Evolutionary conservation across 2,329 filamentous ascomycete species (phyloP).

Genomic region (Paecilomyces fulvus): DNA sequence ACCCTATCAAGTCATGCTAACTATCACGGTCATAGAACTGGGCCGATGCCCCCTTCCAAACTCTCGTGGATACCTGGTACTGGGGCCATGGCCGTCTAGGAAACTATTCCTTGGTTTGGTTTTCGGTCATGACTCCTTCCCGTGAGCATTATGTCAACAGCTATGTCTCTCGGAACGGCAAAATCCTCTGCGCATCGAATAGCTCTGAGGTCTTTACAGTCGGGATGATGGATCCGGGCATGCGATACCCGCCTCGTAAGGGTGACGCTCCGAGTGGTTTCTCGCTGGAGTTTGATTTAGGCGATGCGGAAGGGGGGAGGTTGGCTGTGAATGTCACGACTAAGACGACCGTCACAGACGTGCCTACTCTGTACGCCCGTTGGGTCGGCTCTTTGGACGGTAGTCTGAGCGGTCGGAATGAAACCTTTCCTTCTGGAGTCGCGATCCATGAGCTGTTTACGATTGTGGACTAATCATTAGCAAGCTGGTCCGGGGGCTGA

Average conservation of each 20-base stretch:
- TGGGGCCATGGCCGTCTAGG: constrained; percentile 40
- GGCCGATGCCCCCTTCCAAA: constrained; percentile 29
- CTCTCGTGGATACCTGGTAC: constrained; percentile 30
- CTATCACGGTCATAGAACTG: constrained; percentile 28
- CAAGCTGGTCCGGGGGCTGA: not conserved
- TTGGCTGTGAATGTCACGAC: not conserved
- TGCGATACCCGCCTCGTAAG: constrained; percentile 11
- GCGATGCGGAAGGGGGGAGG: constrained; percentile 4
- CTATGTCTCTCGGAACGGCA: constrained; percentile 23
- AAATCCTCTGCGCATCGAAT: constrained; percentile 18
- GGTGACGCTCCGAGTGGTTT: constrained; percentile 12
- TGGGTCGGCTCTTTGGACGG: not conserved
- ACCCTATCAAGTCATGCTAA: not conserved
- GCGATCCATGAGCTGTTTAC: not conserved
- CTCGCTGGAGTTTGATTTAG: constrained; percentile 8
- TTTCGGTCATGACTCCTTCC: constrained; percentile 21
- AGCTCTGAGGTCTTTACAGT: constrained; percentile 7
- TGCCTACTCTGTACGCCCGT: not conserved
- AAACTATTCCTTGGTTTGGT: constrained; percentile 39
- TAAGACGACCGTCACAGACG: not conserved
- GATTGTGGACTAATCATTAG: not conserved
- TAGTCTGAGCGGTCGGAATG: not conserved
- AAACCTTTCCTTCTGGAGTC: not conserved
- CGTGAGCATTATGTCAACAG: constrained; percentile 14
- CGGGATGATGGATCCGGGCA: constrained; percentile 4